Evolutionary conservation across 352 stramenopile genomes (phyloP), one percentile per base, ranked within the genome.

Genomic region (Pythium phragmitis): DNA sequence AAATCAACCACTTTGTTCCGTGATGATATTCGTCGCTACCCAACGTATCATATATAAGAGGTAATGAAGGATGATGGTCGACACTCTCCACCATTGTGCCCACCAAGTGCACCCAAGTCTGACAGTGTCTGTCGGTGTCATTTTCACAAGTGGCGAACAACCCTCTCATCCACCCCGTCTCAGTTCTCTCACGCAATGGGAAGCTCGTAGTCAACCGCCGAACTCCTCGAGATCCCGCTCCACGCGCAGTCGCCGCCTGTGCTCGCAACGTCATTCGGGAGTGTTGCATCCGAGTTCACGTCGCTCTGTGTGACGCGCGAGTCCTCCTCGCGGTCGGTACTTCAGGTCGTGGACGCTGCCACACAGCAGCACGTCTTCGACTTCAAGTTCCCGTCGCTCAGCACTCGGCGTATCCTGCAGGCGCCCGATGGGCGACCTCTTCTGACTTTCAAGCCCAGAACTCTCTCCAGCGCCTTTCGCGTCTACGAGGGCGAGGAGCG

Each of bases 201-300:
- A 30, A 52, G 39, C 26, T 52, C 42, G 9, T 28, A 51, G 14
- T 60, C 54, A 26, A 39, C 26, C 54, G 42, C 55, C 13, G 34
- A 19, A 5, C 26, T 30, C 1, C 57, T 64, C 16, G 4, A 49
- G 21, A 53, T 64, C 36, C 57, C 46, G 13, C 57, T 64, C 39
- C 37, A 57, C 47, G 57, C 57, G 12, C 57, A 64, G 57, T 42
- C 57, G 8, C 42, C 30, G 8, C 46, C 57, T 2, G 19, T 64
- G 16, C 46, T 64, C 46, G 57, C 57, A 3, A 64, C 48, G 0
- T 2, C 26, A 8, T 9, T 33, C 46, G 46, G 57, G 17, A 42
- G 23, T 9, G 36, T 42, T 17, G 41, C 47, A 4, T 7, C 26
- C 0, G n/a, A 50, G 21, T 64, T 57, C 57, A 57, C 57, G 5